Conservation (phyloP, 2,329 filamentous ascomycete species). For the Diaporthe caulivora region DNA sequence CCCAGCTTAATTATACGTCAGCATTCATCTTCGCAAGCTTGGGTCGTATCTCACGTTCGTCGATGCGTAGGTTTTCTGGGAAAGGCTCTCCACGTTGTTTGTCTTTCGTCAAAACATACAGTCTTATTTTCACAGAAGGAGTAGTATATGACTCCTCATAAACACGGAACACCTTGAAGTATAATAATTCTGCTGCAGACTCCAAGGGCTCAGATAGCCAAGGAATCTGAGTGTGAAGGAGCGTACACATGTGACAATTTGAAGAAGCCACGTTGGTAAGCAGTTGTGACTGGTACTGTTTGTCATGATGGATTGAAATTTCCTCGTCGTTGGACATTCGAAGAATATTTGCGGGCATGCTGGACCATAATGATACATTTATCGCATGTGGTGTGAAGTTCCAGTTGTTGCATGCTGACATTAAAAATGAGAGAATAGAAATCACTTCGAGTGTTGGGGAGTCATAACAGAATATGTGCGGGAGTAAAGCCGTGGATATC, state of each 20-base stretch:
- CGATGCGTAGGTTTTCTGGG: too few relatives aligned
- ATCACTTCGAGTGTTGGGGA: too few relatives aligned
- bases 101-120: too few relatives aligned
- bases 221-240: not conserved
- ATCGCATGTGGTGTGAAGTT: constrained; percentile 6
- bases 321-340: not conserved
- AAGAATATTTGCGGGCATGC: not conserved
- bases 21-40: not conserved
- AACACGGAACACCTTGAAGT: too few relatives aligned
- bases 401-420: not conserved
- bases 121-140: too few relatives aligned
- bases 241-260: not conserved
- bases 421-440: too few relatives aligned
- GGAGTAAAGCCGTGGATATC: too few relatives aligned
- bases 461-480: too few relatives aligned
- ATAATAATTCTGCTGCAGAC: not conserved
- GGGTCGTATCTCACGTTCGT: not conserved
- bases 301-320: not conserved
- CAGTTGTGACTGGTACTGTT: not conserved
- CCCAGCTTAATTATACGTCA: not conserved
- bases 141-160: too few relatives aligned
- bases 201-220: not conserved
- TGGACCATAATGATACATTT: not conserved
- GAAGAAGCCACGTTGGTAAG: not conserved
- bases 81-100: too few relatives aligned